Evolutionary conservation across 2,329 filamentous ascomycete genomes (phyloP).

Genomic region (Thelonectria discophora): DNA sequence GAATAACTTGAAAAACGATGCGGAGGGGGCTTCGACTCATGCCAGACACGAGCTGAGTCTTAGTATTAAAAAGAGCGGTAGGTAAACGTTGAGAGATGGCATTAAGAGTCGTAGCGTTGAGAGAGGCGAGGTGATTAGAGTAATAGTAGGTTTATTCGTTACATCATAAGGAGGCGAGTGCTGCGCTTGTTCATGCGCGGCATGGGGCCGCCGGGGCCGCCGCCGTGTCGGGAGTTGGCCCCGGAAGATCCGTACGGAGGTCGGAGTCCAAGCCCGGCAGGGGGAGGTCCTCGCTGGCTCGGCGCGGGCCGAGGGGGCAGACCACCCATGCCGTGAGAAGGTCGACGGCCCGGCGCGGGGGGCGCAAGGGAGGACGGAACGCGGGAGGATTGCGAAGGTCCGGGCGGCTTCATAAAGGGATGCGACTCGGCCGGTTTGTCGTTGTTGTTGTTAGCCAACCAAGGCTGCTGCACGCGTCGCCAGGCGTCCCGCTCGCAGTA

Average conservation of each 20-base stretch:
- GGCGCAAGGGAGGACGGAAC: slow-evolving; percentile 17
- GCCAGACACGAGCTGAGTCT: slow-evolving; percentile 2
- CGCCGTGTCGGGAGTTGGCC: slow-evolving; percentile 32
- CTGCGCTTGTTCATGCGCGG: slow-evolving; percentile 70
- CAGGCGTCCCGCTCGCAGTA: slow-evolving; percentile 91
- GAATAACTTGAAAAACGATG: slow-evolving; percentile 25
- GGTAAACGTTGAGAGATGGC: slow-evolving; percentile 20
- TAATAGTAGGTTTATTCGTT: slow-evolving; percentile 29
- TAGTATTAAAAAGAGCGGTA: neutral
- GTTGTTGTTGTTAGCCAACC: slow-evolving; percentile 8
- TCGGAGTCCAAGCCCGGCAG: slow-evolving; percentile 9
- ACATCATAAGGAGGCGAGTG: slow-evolving; percentile 68
- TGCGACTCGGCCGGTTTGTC: slow-evolving; percentile 21
- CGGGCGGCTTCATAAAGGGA: slow-evolving; percentile 27
- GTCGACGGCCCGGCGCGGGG: slow-evolving; percentile 33
- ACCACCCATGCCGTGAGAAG: slow-evolving; percentile 33
- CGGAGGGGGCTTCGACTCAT: slow-evolving; percentile 27
- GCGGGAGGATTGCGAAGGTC: slow-evolving; percentile 23
- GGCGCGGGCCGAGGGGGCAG: neutral
- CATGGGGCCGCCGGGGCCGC: slow-evolving; percentile 49
- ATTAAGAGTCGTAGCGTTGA: slow-evolving; percentile 29
- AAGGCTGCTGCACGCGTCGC: slow-evolving; percentile 55
- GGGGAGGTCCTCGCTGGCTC: neutral
- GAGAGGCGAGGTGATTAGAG: slow-evolving; percentile 26
- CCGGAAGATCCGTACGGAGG: neutral